Evolutionary conservation across 192 early-diverging fungal species (phyloP).

Genomic region (Ambispora gerdemannii): DNA sequence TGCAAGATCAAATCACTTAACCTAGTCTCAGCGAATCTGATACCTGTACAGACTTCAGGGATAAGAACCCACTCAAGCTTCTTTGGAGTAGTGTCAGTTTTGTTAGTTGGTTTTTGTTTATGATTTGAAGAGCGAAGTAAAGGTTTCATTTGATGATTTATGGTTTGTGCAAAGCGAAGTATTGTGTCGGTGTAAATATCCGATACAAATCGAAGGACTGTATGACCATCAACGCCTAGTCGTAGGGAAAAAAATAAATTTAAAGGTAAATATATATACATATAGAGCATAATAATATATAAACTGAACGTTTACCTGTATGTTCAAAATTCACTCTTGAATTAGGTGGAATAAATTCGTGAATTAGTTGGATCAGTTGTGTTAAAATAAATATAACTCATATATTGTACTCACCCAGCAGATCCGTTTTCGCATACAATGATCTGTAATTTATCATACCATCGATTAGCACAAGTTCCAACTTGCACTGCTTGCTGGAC

Average conservation of each 20-base stretch:
- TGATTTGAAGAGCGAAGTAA: conserved; percentile 36
- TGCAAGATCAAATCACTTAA: conserved; percentile 48
- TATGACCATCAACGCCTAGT: conserved; percentile 53
- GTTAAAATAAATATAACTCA: too few relatives aligned
- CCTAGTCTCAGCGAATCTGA: conserved; percentile 48
- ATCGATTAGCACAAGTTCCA: conserved; percentile 67
- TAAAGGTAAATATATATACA: not conserved
- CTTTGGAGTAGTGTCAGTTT: conserved; percentile 39
- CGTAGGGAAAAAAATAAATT: not conserved
- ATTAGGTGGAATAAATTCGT: too few relatives aligned
- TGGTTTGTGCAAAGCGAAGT: conserved; percentile 46
- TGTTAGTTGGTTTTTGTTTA: not conserved
- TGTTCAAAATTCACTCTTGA: conserved; percentile 92
- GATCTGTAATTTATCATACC: conserved; percentile 81
- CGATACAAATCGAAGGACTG: conserved; percentile 48
- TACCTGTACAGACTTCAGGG: conserved; percentile 38
- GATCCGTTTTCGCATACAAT: conserved; percentile 75
- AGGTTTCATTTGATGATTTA: conserved; percentile 45
- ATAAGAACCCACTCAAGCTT: conserved; percentile 49
- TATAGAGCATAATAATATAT: not conserved
- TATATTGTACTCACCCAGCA: too few relatives aligned
- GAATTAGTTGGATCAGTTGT: too few relatives aligned
- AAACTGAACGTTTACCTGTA: conserved; percentile 42
- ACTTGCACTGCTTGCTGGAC: conserved; percentile 44
- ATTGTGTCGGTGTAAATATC: conserved; percentile 54